A percentile compares a stretch with the other conserved stretches of the same genome.
These are phyloP conservation scores for Eimeria necatrix DNA, from an alignment of 169 alveolate genomes.

Conservation along the genomic window DNA sequence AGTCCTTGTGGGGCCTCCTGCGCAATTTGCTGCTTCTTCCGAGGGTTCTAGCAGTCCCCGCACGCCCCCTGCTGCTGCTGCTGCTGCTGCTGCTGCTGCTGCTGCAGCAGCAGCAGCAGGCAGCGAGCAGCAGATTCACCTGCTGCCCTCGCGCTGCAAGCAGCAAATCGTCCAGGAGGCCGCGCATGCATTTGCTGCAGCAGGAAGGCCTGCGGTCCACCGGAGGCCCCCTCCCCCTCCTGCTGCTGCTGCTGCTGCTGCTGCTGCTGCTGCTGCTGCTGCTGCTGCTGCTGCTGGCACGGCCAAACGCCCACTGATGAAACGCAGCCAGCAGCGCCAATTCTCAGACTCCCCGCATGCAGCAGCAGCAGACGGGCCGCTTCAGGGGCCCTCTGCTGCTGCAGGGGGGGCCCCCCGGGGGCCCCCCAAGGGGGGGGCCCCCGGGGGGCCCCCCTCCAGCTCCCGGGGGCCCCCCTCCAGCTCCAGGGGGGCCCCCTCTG, in stretches of 20 bases:
- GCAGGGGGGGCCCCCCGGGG: too few relatives aligned
- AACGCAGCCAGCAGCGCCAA: neutral
- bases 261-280: constrained; percentile 1
- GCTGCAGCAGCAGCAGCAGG: too few relatives aligned
- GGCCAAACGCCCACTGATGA: neutral
- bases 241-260: neutral
- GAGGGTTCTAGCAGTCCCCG: neutral
- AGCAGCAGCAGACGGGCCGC: neutral
- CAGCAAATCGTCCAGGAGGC: neutral
- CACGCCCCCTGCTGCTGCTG: neutral
- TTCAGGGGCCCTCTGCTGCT: too few relatives aligned
- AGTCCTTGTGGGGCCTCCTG: constrained; percentile 48
- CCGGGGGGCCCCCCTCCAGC: constrained; percentile 15
- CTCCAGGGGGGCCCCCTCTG: too few relatives aligned
- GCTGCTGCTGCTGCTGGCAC: neutral
- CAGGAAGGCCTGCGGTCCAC: neutral
- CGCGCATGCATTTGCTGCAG: neutral
- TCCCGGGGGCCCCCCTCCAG: too few relatives aligned
- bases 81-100: neutral
- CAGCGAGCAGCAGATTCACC: constrained; percentile 27
- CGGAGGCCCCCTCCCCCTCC: neutral
- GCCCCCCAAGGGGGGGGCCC: too few relatives aligned
- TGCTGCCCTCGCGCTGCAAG: neutral
- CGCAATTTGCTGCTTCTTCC: neutral
- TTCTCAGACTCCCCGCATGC: neutral